phyloP scores from a whole-genome alignment of 306 rosid species.

The Herpetospermum pedunculosum region DNA sequence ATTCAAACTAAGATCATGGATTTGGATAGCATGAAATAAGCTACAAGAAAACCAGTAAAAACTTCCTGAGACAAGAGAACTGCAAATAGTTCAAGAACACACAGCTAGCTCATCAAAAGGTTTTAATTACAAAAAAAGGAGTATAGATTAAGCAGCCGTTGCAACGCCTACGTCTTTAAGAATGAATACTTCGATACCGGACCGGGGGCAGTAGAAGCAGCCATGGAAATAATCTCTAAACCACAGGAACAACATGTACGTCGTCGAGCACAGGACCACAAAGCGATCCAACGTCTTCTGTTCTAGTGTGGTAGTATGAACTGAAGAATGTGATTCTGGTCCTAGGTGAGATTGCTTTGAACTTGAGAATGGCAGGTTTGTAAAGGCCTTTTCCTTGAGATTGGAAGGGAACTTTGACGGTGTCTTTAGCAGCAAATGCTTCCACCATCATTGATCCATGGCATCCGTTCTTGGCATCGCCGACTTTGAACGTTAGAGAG shows the following conservation, averaged over 20 bases:
- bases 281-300: constrained; percentile 68
- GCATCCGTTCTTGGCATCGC: constrained; percentile 85
- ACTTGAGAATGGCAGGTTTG: constrained; percentile 43
- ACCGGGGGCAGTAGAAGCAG: neutral
- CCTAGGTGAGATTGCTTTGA: constrained; percentile 49
- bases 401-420: constrained; percentile 62
- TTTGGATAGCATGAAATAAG: neutral
- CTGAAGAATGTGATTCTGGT: constrained; percentile 90
- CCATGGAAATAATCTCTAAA: constrained; percentile 10
- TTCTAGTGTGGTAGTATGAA: constrained; percentile 73
- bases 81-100: neutral
- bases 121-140: neutral
- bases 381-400: constrained; percentile 65
- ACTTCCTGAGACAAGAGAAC: neutral
- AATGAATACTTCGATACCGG: neutral
- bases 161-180: neutral
- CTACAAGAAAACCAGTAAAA: neutral
- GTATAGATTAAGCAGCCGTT: neutral
- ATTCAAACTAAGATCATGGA: neutral
- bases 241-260: constrained; percentile 40
- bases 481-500: constrained; percentile 51
- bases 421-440: constrained; percentile 71
- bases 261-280: constrained; percentile 87
- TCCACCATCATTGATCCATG: constrained; percentile 93
- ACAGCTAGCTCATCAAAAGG: constrained; percentile 5